Conservation (phyloP, 352 stramenopile species). For the Ochromonadaceae sp. region DNA sequence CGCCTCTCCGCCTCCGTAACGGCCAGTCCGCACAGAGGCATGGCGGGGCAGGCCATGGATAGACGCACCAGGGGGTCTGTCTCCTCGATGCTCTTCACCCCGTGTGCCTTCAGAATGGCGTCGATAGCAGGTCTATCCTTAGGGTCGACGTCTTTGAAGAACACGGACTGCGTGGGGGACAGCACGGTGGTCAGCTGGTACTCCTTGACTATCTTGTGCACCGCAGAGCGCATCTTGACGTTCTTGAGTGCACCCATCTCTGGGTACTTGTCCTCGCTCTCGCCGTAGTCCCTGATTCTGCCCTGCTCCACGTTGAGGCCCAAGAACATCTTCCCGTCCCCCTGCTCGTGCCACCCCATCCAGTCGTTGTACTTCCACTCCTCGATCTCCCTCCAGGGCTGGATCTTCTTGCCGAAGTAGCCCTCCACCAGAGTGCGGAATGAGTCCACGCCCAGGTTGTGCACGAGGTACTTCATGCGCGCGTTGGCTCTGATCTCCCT, state of each 20-base stretch:
- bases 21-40: constrained; percentile 88
- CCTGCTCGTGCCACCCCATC: constrained; percentile 70
- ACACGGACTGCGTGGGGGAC: constrained; percentile 85
- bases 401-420: constrained; percentile 59
- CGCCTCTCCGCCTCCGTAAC: constrained; percentile 87
- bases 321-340: constrained; percentile 63
- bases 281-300: constrained; percentile 77
- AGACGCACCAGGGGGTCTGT: constrained; percentile 48
- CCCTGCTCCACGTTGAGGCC: constrained; percentile 77
- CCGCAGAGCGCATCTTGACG: constrained; percentile 54
- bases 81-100: constrained; percentile 59
- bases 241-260: constrained; percentile 28
- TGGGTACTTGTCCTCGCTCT: constrained; percentile 37
- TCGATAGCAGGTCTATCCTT: constrained; percentile 76
- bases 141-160: constrained; percentile 73
- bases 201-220: constrained; percentile 77
- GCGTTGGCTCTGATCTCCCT: constrained; percentile 78
- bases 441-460: constrained; percentile 82
- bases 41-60: constrained; percentile 78
- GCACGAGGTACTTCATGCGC: constrained; percentile 95
- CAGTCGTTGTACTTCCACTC: constrained; percentile 61
- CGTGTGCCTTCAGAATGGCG: constrained; percentile 67
- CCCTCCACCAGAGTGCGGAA: constrained; percentile 80
- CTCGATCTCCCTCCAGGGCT: constrained; percentile 41
- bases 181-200: constrained; percentile 78